phyloP scores from a whole-genome alignment of 108 stramenopile species.

The Nitzschia putrida region DNA sequence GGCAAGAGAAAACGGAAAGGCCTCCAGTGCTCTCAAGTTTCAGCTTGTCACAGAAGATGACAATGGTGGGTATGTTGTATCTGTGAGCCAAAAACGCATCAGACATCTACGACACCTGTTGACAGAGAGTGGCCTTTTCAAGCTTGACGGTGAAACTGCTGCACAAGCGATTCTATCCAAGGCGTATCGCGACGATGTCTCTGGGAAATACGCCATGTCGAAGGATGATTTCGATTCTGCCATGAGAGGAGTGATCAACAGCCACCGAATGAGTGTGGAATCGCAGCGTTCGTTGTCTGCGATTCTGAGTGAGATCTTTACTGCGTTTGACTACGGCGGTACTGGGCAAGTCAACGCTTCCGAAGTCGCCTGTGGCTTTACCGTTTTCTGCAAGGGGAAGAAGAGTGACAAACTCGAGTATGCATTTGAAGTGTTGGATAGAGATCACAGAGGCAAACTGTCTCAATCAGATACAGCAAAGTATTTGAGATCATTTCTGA shows the following conservation, averaged over 20 bases:
- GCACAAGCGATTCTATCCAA: conserved; percentile 69
- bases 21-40: conserved; percentile 64
- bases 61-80: conserved; percentile 74
- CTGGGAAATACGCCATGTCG: conserved; percentile 44
- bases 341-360: conserved; percentile 60
- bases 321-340: conserved; percentile 75
- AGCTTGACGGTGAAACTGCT: conserved; percentile 60
- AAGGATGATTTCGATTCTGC: conserved; percentile 81
- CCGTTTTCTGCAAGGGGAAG: conserved; percentile 83
- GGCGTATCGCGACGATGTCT: conserved; percentile 52
- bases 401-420: conserved; percentile 91
- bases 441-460: conserved; percentile 63
- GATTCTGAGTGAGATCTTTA: conserved; percentile 72
- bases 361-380: conserved; percentile 82
- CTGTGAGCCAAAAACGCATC: conserved; percentile 74
- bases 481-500: conserved; percentile 80
- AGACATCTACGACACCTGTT: conserved; percentile 69
- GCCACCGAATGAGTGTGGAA: conserved; percentile 30
- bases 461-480: conserved; percentile 53
- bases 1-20: neutral
- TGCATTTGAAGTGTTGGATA: conserved; percentile 84
- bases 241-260: conserved; percentile 42
- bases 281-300: conserved; percentile 57
- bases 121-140: conserved; percentile 70
- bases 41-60: conserved; percentile 67